Percentiles rank a stretch among this genome's conserved stretches.
Evolutionary conservation across 2,329 filamentous ascomycete species (phyloP).

Genomic region (Phoma sp.): DNA sequence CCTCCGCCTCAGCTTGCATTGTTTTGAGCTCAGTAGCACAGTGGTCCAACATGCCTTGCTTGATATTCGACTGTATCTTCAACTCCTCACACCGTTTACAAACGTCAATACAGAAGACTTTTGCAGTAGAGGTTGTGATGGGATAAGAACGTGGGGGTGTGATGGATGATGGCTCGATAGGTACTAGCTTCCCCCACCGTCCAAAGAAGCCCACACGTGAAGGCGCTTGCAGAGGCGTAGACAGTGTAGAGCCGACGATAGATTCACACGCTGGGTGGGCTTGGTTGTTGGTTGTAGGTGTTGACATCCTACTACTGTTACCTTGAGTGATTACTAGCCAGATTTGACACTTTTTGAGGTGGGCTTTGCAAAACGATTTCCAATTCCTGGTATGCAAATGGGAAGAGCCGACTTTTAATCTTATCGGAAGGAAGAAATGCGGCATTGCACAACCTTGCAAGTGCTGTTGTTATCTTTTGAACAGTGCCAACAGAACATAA

Average conservation of each 20-base stretch:
- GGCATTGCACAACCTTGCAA: too few relatives aligned
- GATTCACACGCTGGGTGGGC: background rate
- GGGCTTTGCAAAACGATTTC: background rate
- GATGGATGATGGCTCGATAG: background rate
- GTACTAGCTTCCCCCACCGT: background rate
- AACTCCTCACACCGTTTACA: conserved; percentile 8
- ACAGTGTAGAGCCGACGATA: background rate
- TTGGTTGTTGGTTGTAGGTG: background rate
- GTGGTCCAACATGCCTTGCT: conserved; percentile 3
- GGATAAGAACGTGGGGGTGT: background rate
- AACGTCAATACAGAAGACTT: background rate
- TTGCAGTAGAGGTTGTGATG: background rate
- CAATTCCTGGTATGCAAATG: background rate
- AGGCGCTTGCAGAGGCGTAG: background rate
- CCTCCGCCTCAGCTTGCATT: background rate
- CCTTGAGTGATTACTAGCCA: too few relatives aligned
- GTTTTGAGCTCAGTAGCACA: background rate
- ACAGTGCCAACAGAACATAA: too few relatives aligned
- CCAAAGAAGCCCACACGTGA: background rate
- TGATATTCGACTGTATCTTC: conserved; percentile 5
- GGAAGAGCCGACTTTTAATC: too few relatives aligned
- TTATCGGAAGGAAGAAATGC: too few relatives aligned
- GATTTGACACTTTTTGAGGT: background rate
- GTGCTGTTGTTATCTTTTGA: too few relatives aligned
- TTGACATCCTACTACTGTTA: background rate